Base-by-base conservation (phyloP, 2,329 filamentous ascomycete genomes). In the Sporothrix protearum region DNA sequence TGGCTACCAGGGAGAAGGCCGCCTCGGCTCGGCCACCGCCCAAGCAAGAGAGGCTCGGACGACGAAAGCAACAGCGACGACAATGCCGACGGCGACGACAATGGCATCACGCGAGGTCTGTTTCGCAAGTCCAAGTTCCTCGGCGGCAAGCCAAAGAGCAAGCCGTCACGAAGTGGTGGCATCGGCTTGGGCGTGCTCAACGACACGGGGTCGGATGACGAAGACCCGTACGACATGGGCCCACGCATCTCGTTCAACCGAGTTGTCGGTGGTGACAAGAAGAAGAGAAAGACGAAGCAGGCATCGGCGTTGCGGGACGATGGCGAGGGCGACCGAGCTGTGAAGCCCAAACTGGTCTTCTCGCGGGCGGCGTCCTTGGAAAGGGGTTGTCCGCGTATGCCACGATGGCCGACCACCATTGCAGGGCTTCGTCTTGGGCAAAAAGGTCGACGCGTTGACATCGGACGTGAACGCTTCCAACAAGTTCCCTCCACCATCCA, bases 191-290 rank as follows among this genome's bases (percentile, higher is more conserved):
- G 95, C 0, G 85, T 97, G 1, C 81, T 98, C 61, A 97, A 98
- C 76, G 95, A 97, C 75, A 96, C 91, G 25, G 94, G 94, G 12
- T 97, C 95, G 4, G 96, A 98, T 75, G 94, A 97, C 61, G 96
- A 98, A 76, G 94, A 97, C 77, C 92, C 93, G 0, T 98, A 97
- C 78, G 92, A 95, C 72, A 90, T 98, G 69, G 95, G 95, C 0
- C 96, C 96, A 0, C 91, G 89, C 75, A 96, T 97, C 78, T 93
- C 91, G 14, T 97, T 97, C 80, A 97, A 92, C 76, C 88, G 90
- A 53, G 86, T 91, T 5, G 88, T 97, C 73, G 94, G 93, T 22
- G 91, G 90, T 0, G 91, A 94, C 74, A 97, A 92, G 80, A 91
- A 91, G 79, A 94, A 93, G 78, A 92, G 87, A 76, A 89, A 91